Conservation (phyloP, 1,284 basidiomycete species). For the Apiotrichum siamense region DNA sequence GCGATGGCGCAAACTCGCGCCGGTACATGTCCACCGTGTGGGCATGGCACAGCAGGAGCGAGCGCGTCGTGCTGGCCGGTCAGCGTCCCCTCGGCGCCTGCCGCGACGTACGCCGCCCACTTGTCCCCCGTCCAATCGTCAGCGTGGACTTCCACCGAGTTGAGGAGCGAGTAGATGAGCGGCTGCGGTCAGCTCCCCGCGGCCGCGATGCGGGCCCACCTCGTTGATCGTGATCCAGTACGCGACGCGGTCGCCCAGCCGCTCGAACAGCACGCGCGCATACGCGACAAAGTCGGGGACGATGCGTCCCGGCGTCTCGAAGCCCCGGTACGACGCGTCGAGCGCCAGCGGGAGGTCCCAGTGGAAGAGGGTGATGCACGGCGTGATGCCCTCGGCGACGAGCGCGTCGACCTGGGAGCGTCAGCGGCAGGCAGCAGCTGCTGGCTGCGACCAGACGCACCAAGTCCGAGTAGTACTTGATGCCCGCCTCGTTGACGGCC, state of each 20-base stretch:
- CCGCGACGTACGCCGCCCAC: constrained; percentile 1
- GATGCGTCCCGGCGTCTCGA: constrained; percentile 42
- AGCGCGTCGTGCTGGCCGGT: constrained; percentile 1
- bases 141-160: not conserved
- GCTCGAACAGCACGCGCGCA: constrained; percentile 61
- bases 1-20: constrained; percentile 16
- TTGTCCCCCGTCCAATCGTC: constrained; percentile 7
- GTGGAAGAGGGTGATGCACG: constrained; percentile 32
- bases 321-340: constrained; percentile 63
- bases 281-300: constrained; percentile 60
- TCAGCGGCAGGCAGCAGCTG: too few relatives aligned
- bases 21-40: constrained; percentile 26
- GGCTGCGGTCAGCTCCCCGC: too few relatives aligned
- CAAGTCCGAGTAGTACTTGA: constrained; percentile 55
- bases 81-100: not conserved
- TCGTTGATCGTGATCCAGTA: constrained; percentile 55
- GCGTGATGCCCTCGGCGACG: constrained; percentile 51
- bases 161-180: constrained; percentile 19
- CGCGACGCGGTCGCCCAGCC: constrained; percentile 66
- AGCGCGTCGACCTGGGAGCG: too few relatives aligned
- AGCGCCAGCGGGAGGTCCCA: constrained; percentile 68
- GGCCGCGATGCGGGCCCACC: too few relatives aligned
- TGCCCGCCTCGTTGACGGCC: constrained; percentile 59
- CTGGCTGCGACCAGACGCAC: too few relatives aligned
- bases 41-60: constrained; percentile 24